Percentiles rank a stretch among this genome's conserved stretches.
Evolutionary conservation across 257 asterid species (phyloP).

Genomic region (Cruciata laevipes): DNA sequence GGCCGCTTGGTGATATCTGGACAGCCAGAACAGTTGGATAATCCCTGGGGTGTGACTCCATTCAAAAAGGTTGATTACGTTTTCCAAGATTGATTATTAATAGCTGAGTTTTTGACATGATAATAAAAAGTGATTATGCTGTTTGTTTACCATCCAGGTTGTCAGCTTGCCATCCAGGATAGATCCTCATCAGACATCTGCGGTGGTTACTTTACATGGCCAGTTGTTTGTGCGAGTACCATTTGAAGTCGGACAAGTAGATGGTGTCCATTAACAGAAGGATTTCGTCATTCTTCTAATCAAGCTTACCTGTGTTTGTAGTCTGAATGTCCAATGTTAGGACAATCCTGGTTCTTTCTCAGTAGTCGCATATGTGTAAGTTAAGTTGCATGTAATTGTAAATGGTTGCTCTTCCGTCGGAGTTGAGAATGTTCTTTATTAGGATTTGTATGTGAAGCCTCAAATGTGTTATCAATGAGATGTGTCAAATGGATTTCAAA

Average conservation of each 20-base stretch:
- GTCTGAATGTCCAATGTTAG: neutral
- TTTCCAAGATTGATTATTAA: neutral
- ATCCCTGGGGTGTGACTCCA: slow-evolving; percentile 94
- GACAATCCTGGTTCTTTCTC: neutral
- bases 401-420: neutral
- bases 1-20: slow-evolving; percentile 96
- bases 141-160: slow-evolving; percentile 41
- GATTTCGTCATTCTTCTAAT: neutral
- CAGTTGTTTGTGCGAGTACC: slow-evolving; percentile 93
- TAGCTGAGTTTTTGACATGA: neutral
- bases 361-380: neutral
- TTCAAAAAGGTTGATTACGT: slow-evolving; percentile 65
- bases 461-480: neutral
- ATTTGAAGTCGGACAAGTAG: slow-evolving; percentile 51
- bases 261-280: slow-evolving; percentile 1
- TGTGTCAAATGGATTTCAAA: neutral
- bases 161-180: slow-evolving; percentile 82
- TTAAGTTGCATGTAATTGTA: neutral
- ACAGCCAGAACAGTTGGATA: slow-evolving; percentile 85
- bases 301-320: neutral
- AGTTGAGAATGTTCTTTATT: neutral
- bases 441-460: neutral
- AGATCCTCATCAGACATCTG: slow-evolving; percentile 95
- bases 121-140: neutral
- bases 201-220: slow-evolving; percentile 88